phyloP scores from a whole-genome alignment of 371 early-diverging fungal species.

The Apophysomyces elegans region DNA sequence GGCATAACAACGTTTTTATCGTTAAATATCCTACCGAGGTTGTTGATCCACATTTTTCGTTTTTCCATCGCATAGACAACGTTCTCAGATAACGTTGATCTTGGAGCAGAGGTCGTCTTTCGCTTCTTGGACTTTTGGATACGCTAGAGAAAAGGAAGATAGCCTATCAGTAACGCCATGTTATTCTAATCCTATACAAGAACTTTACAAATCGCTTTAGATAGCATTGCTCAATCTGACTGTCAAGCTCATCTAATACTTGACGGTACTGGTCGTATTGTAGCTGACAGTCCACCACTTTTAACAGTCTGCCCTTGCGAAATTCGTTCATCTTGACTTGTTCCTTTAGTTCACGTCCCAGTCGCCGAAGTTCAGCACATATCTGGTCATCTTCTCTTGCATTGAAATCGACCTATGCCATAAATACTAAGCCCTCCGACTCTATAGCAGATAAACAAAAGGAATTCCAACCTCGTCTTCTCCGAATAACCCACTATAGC shows the following conservation, averaged over 20 bases:
- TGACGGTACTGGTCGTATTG: slow-evolving; percentile 89
- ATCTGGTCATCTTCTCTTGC: slow-evolving; percentile 84
- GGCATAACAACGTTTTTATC: slow-evolving; percentile 74
- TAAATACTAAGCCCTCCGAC: not conserved
- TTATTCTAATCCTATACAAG: not conserved
- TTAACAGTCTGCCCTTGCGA: slow-evolving; percentile 69
- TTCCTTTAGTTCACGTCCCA: slow-evolving; percentile 76
- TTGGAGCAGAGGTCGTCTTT: slow-evolving; percentile 58
- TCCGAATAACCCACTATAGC: slow-evolving; percentile 77
- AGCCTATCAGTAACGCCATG: not conserved
- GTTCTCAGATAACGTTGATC: slow-evolving; percentile 54
- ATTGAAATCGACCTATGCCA: slow-evolving; percentile 63
- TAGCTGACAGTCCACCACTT: slow-evolving; percentile 74
- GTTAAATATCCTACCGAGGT: slow-evolving; percentile 63
- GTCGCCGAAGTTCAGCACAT: slow-evolving; percentile 66
- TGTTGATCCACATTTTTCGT: slow-evolving; percentile 47
- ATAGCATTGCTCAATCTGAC: slow-evolving; percentile 85
- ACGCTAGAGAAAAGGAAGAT: slow-evolving; percentile 42
- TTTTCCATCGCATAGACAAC: slow-evolving; percentile 58
- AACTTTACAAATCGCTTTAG: slow-evolving; percentile 78
- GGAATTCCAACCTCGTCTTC: slow-evolving; percentile 68
- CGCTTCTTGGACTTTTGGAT: slow-evolving; percentile 77
- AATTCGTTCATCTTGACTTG: slow-evolving; percentile 67
- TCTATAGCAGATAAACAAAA: not conserved
- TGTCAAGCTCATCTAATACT: slow-evolving; percentile 86